Percentiles rank a stretch among this genome's conserved stretches.
phyloP scores from a whole-genome alignment of 306 rosid genomes.

The Cucumis melo region DNA sequence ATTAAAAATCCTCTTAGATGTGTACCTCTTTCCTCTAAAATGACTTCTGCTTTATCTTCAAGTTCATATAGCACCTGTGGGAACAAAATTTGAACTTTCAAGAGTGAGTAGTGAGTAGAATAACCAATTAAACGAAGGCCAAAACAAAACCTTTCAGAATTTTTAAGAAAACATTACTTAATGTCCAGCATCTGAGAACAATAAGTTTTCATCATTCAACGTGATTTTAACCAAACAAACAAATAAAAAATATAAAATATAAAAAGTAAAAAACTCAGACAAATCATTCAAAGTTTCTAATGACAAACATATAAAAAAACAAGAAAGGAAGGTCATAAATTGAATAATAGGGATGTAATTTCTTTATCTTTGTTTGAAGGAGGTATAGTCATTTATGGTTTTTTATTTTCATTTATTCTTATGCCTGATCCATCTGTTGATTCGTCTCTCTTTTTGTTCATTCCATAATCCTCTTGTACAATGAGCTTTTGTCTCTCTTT shows the following conservation, averaged over 20 bases:
- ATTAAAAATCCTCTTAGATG: not conserved
- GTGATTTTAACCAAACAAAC: not conserved
- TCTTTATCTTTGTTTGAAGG: not conserved
- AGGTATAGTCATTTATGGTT: not conserved
- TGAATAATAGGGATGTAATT: not conserved
- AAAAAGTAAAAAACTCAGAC: too few relatives aligned
- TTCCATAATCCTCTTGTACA: too few relatives aligned
- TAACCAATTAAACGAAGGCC: not conserved
- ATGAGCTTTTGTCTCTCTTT: too few relatives aligned
- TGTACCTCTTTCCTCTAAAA: constrained; percentile 83
- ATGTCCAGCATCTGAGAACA: not conserved
- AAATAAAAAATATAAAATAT: too few relatives aligned
- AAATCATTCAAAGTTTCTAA: not conserved
- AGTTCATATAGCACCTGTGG: constrained; percentile 71
- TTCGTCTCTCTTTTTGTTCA: too few relatives aligned
- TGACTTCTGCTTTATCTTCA: constrained; percentile 81
- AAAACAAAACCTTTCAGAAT: not conserved
- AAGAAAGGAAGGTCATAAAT: not conserved
- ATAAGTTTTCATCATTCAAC: not conserved
- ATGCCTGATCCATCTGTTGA: too few relatives aligned
- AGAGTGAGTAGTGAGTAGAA: not conserved
- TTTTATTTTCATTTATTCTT: too few relatives aligned
- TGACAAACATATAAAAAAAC: not conserved
- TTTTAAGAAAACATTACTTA: not conserved
- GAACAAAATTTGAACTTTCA: constrained; percentile 1